A percentile compares a stretch with the other conserved stretches of the same genome.
Conservation (phyloP, 2,329 filamentous ascomycete species). For the Didymella exigua region DNA sequence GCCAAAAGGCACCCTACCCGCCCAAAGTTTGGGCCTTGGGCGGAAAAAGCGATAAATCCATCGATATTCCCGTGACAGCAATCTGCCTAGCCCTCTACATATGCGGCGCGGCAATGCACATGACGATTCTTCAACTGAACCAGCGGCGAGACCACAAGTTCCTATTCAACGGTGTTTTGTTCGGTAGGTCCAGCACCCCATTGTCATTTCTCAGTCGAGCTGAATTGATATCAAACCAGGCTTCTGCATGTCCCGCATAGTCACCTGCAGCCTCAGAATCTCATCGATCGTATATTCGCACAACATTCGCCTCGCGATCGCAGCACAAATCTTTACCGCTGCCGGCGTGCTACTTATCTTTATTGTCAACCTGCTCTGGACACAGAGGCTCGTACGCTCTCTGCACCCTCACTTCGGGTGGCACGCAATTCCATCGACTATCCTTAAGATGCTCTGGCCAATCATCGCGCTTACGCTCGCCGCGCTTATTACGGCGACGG, state of each 20-base stretch:
- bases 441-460: conserved; percentile 64
- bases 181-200: conserved; percentile 29
- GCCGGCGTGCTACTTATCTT: conserved; percentile 77
- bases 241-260: conserved; percentile 53
- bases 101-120: conserved; percentile 45
- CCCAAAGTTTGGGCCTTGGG: conserved; percentile 42
- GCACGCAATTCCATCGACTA: conserved; percentile 57
- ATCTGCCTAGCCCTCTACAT: conserved; percentile 50
- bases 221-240: conserved; percentile 25
- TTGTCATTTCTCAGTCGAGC: not conserved
- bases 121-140: conserved; percentile 50
- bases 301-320: conserved; percentile 58
- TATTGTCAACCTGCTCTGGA: conserved; percentile 71
- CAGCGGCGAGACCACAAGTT: conserved; percentile 48
- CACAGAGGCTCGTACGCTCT: conserved; percentile 64
- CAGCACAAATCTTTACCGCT: conserved; percentile 70
- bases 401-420: conserved; percentile 74
- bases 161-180: conserved; percentile 45
- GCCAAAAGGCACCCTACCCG: conserved; percentile 25
- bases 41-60: conserved; percentile 37
- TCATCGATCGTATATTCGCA: conserved; percentile 33
- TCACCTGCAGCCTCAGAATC: conserved; percentile 46
- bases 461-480: conserved; percentile 64
- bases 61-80: conserved; percentile 50
- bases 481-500: conserved; percentile 67